Base-by-base conservation (phyloP, 1,284 basidiomycete genomes). In the Volvariella surrecta region DNA sequence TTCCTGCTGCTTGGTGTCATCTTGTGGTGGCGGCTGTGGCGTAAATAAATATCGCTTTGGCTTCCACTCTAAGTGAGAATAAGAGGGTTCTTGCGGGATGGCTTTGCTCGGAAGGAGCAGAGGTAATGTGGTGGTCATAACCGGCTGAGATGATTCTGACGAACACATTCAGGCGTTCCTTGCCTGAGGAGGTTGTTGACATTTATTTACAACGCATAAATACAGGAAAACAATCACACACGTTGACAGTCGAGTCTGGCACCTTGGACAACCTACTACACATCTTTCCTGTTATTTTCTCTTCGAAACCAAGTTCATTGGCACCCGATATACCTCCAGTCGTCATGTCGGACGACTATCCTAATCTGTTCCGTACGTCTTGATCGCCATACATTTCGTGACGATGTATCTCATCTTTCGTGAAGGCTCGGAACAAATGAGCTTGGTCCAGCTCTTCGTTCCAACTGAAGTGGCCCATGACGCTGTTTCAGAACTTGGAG, bases 391-490 rank as follows among this genome's bases (percentile, higher is more conserved):
- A 37, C 35, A 37, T 10, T 20, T 2, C 9, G n/a, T n/a, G 43
- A n/a, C 46, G 4, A 32, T 43, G 20, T 47, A 41, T 54, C 40
- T 50, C 16, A 18, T 30, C 43, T 15, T 31, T 44, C 4, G 38
- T 30, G 34, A 45, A 94, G 91, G 86, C 50, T 95, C 91, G 71
- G 91, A 94, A 68, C 77, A 82, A 70, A 97, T 98, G 94, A 95
- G 91, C 73, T 75, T 96, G 68, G 88, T 97, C 54, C 94, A 99
- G 75, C 83, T 99, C 60, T 96, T 95, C 66, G 89, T 98, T 55
- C 96, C 96, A 40, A 88, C 89, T 39, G 96, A 99, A 74, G 91
- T 96, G 45, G 92, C 94, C 18, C 96, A 99, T 64, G 90, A 96
- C 58, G 90, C 95, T 40, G 89, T 98, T 48, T 82, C 88, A 49